Percentiles rank a stretch among this genome's conserved stretches.
phyloP scores from a whole-genome alignment of 2,329 filamentous ascomycete genomes.

The Phialocephala subalpina region DNA sequence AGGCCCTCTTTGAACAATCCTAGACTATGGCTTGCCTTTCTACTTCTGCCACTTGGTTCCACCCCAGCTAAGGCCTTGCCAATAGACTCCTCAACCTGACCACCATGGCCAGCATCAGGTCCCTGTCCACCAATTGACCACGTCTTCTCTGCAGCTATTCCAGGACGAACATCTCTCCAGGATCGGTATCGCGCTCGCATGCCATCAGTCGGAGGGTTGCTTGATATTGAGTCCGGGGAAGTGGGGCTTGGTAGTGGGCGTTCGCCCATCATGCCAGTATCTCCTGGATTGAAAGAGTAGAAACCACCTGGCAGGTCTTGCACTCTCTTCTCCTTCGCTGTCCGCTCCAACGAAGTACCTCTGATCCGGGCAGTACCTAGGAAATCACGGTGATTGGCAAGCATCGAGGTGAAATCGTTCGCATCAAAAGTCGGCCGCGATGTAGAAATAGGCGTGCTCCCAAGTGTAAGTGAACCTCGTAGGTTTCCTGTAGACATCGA shows the following conservation, averaged over 20 bases:
- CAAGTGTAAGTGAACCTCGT: slow-evolving; percentile 26
- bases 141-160: slow-evolving; percentile 58
- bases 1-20: slow-evolving; percentile 73
- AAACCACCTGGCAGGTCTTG: slow-evolving; percentile 43
- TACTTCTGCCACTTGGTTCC: slow-evolving; percentile 70
- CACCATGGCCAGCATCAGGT: slow-evolving; percentile 62
- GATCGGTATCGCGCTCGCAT: slow-evolving; percentile 43
- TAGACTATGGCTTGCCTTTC: slow-evolving; percentile 72
- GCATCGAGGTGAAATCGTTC: slow-evolving; percentile 48
- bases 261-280: slow-evolving; percentile 44
- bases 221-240: slow-evolving; percentile 32
- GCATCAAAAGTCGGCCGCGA: slow-evolving; percentile 33
- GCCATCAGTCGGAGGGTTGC: slow-evolving; percentile 41
- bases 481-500: slow-evolving; percentile 20
- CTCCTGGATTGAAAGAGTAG: slow-evolving; percentile 44
- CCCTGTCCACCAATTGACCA: slow-evolving; percentile 69
- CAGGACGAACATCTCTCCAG: slow-evolving; percentile 42
- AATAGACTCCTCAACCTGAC: slow-evolving; percentile 71
- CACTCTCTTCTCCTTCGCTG: slow-evolving; percentile 50
- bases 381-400: slow-evolving; percentile 47
- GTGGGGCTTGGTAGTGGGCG: slow-evolving; percentile 31
- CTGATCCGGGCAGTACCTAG: slow-evolving; percentile 42
- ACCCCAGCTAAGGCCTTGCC: slow-evolving; percentile 66
- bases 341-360: slow-evolving; percentile 53
- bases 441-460: slow-evolving; percentile 28